Conservation (phyloP, 805 yeast genomes). For the Metschnikowia lunata region DNA sequence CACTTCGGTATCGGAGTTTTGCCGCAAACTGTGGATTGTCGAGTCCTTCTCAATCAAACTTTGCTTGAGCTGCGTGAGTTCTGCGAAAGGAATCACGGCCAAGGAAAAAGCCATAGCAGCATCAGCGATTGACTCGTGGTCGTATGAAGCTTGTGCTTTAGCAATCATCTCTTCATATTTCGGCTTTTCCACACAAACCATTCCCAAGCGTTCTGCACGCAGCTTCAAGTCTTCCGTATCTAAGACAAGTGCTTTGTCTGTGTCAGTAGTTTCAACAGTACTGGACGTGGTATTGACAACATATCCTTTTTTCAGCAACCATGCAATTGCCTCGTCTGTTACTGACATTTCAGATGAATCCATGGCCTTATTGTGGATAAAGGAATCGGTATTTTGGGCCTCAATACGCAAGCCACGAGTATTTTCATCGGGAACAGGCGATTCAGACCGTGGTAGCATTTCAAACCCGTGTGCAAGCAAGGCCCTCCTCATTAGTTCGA, state of each 20-base stretch:
- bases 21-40: conserved; percentile 21
- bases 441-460: conserved; percentile 4
- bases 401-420: too few species aligned
- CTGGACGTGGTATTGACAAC: not conserved
- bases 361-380: conserved; percentile 1
- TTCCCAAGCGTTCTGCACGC: conserved; percentile 11
- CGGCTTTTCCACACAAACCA: conserved; percentile 6
- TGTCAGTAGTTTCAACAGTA: conserved; percentile 2
- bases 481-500: conserved; percentile 3
- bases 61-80: conserved; percentile 13
- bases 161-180: conserved; percentile 1
- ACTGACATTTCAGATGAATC: not conserved
- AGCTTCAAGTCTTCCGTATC: conserved; percentile 5
- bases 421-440: not conserved
- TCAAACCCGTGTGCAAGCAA: conserved; percentile 8
- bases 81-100: conserved; percentile 12
- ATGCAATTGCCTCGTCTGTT: conserved; percentile 2
- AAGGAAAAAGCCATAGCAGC: conserved; percentile 12
- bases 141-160: conserved; percentile 1
- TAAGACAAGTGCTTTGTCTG: conserved; percentile 8
- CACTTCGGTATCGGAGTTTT: conserved; percentile 7
- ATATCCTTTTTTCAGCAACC: conserved; percentile 7
- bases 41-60: conserved; percentile 23
- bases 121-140: conserved; percentile 1
- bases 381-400: conserved; percentile 1